Evolutionary conservation across 1,284 basidiomycete genomes (phyloP).

Genomic region (Fomes fomentarius): DNA sequence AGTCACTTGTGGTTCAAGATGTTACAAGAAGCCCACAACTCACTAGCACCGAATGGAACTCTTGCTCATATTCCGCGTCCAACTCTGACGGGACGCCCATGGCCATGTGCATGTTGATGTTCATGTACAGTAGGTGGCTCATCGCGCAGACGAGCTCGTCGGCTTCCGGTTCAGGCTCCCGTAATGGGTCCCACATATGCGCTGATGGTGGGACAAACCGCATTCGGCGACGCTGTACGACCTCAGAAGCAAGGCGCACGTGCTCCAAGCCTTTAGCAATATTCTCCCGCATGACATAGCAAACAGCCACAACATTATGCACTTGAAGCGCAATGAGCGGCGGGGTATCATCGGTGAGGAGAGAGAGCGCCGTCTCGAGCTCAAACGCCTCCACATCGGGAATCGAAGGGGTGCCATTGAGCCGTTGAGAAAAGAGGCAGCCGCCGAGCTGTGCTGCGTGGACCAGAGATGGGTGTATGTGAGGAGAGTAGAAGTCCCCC

Average conservation of each 20-base stretch:
- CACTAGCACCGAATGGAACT: neutral
- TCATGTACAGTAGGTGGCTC: neutral
- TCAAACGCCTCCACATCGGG: neutral
- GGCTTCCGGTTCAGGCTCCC: neutral
- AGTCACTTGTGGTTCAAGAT: too few species aligned
- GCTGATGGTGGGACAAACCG: neutral
- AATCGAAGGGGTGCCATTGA: neutral
- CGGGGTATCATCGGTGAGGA: neutral
- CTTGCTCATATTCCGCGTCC: neutral
- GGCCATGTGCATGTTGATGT: neutral
- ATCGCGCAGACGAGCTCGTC: constrained; percentile 1
- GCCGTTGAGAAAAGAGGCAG: neutral
- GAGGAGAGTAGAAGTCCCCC: neutral
- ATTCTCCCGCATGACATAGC: neutral
- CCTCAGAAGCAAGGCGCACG: neutral
- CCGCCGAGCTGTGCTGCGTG: neutral
- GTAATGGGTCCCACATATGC: neutral
- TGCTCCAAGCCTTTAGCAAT: neutral
- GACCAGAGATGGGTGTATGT: constrained; percentile 2
- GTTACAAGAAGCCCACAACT: too few species aligned
- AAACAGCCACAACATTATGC: neutral
- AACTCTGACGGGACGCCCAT: neutral
- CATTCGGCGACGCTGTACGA: neutral
- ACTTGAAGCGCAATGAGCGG: neutral
- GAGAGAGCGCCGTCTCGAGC: neutral